Evolutionary conservation across 1,284 basidiomycete genomes (phyloP).

Genomic region (Puccinia sorghi): DNA sequence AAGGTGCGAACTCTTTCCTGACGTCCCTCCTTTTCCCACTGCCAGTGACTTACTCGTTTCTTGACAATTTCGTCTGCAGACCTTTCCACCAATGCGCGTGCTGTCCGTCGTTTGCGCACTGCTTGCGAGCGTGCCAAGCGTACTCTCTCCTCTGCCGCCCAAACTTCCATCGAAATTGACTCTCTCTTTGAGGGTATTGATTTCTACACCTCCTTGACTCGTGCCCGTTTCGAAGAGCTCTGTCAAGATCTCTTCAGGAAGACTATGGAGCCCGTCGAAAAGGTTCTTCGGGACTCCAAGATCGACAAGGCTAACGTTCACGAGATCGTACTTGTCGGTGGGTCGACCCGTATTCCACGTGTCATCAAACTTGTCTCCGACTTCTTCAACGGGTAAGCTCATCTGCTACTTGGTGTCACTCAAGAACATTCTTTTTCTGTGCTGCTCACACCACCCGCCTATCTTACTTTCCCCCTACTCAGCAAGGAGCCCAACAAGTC

Average conservation of each 20-base stretch:
- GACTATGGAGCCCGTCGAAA: constrained; percentile 97
- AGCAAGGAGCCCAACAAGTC: constrained; percentile 63
- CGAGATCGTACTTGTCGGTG: constrained; percentile 97
- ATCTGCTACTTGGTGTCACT: not conserved
- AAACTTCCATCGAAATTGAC: constrained; percentile 97
- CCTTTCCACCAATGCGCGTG: constrained; percentile 86
- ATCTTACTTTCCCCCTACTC: not conserved
- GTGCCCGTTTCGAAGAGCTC: constrained; percentile 97
- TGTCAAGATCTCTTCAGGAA: constrained; percentile 96
- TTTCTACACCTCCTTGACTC: constrained; percentile 97
- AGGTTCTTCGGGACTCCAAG: constrained; percentile 96
- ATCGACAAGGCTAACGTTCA: constrained; percentile 93
- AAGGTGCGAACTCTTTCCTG: no score
- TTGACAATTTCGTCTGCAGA: constrained; percentile 66
- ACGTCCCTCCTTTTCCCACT: no score
- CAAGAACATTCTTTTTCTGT: not conserved
- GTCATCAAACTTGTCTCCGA: constrained; percentile 97
- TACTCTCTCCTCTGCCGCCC: constrained; percentile 92
- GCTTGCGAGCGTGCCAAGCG: constrained; percentile 99
- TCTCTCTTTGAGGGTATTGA: constrained; percentile 97
- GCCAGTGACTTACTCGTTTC: no score
- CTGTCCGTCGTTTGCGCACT: constrained; percentile 92
- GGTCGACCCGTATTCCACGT: constrained; percentile 97
- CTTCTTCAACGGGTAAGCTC: constrained; percentile 80
- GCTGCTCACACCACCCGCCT: not conserved